These are phyloP conservation scores for Thalassiosira hispida DNA, from an alignment of 352 stramenopile genomes.

Conservation along the genomic window DNA sequence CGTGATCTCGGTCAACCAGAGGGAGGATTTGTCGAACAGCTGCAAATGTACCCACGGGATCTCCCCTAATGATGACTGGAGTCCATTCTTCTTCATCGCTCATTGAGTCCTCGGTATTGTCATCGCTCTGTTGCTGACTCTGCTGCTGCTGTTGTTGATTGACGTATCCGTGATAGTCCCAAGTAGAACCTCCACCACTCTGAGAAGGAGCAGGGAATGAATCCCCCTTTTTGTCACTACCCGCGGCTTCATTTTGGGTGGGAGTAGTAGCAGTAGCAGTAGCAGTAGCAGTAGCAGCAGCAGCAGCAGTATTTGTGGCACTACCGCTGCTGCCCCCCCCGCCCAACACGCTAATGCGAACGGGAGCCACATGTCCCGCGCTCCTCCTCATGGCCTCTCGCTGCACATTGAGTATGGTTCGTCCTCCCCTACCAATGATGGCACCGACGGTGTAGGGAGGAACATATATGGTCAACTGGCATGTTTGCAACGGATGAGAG, in stretches of 20 bases:
- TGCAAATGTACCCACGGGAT: constrained; percentile 43
- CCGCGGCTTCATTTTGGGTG: background rate
- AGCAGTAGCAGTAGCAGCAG: background rate
- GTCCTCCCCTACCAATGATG: constrained; percentile 72
- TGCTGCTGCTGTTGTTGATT: constrained; percentile 2
- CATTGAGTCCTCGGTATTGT: background rate
- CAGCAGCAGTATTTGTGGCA: background rate
- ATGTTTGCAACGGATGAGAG: constrained; percentile 46
- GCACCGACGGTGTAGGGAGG: constrained; percentile 69
- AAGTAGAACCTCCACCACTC: constrained; percentile 1
- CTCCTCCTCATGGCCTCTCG: constrained; percentile 56
- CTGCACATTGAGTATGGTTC: constrained; percentile 76
- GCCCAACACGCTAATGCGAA: constrained; percentile 48
- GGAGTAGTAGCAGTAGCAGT: background rate
- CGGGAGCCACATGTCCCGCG: constrained; percentile 24
- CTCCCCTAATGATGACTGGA: constrained; percentile 44
- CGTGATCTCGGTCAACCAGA: constrained; percentile 30
- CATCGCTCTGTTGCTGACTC: background rate
- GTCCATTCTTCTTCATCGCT: constrained; percentile 20
- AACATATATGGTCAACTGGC: constrained; percentile 74
- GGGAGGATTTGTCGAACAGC: constrained; percentile 45
- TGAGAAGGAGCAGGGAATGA: background rate
- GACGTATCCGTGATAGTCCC: constrained; percentile 44
- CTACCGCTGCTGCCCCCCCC: constrained; percentile 1
- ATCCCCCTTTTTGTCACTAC: background rate